Conservation (phyloP, 2,329 filamentous ascomycete genomes). For the Pochonia chlamydosporia region DNA sequence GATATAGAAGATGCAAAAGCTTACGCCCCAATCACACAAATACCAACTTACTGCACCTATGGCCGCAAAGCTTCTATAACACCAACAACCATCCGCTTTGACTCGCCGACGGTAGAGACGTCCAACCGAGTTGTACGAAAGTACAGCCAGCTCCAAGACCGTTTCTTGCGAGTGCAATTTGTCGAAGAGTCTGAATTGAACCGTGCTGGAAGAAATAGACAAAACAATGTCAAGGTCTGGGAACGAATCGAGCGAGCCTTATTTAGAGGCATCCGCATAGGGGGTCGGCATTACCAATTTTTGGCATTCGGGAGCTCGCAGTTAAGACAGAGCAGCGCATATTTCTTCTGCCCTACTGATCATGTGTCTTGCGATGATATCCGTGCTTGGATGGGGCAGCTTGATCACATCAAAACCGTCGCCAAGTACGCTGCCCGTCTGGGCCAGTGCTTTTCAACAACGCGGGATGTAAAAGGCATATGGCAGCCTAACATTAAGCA, state of each 20-base stretch:
- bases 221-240: slow-evolving; percentile 64
- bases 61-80: slow-evolving; percentile 76
- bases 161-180: slow-evolving; percentile 86
- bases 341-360: slow-evolving; percentile 76
- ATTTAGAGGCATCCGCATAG: slow-evolving; percentile 73
- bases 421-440: slow-evolving; percentile 86
- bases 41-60: slow-evolving; percentile 68
- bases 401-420: slow-evolving; percentile 73
- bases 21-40: slow-evolving; percentile 40
- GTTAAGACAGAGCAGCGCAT: slow-evolving; percentile 84
- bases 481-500: slow-evolving; percentile 51
- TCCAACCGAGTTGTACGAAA: slow-evolving; percentile 82
- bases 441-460: slow-evolving; percentile 95
- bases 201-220: slow-evolving; percentile 46
- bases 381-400: slow-evolving; percentile 79
- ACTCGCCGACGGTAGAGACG: slow-evolving; percentile 72
- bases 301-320: slow-evolving; percentile 95
- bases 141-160: slow-evolving; percentile 62
- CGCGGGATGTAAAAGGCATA: slow-evolving; percentile 63
- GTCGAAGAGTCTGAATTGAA: slow-evolving; percentile 68
- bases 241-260: slow-evolving; percentile 67
- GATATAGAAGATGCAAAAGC: slow-evolving; percentile 41
- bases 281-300: slow-evolving; percentile 78
- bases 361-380: slow-evolving; percentile 69
- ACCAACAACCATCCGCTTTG: slow-evolving; percentile 74